Percentiles rank a stretch among this genome's conserved stretches.
Evolutionary conservation across 768 basidiomycete genomes (phyloP).

Genomic region (Gelatoporia subvermispora): DNA sequence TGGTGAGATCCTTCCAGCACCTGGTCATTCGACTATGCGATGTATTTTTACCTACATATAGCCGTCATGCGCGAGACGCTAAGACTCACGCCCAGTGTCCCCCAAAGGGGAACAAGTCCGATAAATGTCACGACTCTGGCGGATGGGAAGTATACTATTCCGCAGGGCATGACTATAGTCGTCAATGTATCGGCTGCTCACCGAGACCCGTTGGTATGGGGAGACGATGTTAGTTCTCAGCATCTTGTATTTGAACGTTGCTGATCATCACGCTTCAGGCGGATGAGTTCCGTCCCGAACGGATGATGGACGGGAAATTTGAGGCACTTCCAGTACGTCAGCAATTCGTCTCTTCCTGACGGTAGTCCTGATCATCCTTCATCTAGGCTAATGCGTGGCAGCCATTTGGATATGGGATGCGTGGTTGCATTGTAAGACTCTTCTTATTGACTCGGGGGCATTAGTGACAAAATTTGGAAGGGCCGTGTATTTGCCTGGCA

Average conservation of each 20-base stretch:
- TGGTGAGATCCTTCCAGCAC: constrained; percentile 20
- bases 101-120: constrained; percentile 29
- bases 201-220: constrained; percentile 39
- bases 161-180: constrained; percentile 24
- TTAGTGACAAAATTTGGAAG: constrained; percentile 1
- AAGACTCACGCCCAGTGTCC: constrained; percentile 36
- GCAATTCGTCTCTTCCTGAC: too few relatives aligned
- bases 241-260: too few relatives aligned
- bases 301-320: constrained; percentile 46
- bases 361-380: too few relatives aligned
- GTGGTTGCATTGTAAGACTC: constrained; percentile 17
- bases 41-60: constrained; percentile 4
- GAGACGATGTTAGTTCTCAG: constrained; percentile 35
- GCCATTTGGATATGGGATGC: constrained; percentile 28
- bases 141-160: constrained; percentile 37
- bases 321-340: constrained; percentile 35
- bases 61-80: constrained; percentile 34
- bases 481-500: constrained; percentile 46
- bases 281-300: constrained; percentile 38
- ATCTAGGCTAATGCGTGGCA: constrained; percentile 38
- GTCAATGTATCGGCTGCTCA: constrained; percentile 30
- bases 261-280: constrained; percentile 12
- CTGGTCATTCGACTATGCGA: too few relatives aligned
- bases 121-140: constrained; percentile 33
- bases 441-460: background rate